phyloP scores from a whole-genome alignment of 768 basidiomycete genomes.

The Dictyophora rubrovolvata region DNA sequence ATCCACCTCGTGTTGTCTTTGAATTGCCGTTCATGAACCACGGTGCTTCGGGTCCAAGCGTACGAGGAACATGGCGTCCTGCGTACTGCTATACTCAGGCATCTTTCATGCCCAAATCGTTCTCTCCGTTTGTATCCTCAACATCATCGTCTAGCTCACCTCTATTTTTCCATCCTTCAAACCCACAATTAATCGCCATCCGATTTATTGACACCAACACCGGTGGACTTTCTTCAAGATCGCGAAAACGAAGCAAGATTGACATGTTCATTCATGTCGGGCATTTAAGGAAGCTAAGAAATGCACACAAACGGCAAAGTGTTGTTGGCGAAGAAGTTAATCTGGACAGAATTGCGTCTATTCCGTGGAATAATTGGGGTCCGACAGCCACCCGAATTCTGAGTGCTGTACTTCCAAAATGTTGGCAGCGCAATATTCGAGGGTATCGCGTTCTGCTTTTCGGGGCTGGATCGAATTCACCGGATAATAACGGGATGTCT shows the following conservation, averaged over 20 bases:
- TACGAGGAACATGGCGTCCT: neutral
- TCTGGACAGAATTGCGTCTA: neutral
- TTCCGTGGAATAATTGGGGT: conserved; percentile 6
- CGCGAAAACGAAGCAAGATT: neutral
- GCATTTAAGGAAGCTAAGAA: neutral
- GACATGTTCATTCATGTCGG: conserved; percentile 6
- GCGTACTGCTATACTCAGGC: conserved; percentile 4
- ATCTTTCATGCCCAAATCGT: neutral
- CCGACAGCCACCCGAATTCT: conserved; percentile 3
- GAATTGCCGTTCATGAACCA: neutral
- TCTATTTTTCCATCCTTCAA: neutral
- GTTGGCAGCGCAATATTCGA: conserved; percentile 3
- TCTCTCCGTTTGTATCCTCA: neutral
- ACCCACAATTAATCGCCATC: neutral
- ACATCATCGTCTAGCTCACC: neutral
- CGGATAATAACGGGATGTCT: neutral
- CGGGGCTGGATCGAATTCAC: neutral
- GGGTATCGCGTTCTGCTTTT: conserved; percentile 4
- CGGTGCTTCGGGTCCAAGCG: neutral
- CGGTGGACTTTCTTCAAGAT: neutral
- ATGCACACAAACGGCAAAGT: neutral
- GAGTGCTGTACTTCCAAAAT: neutral
- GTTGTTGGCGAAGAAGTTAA: neutral
- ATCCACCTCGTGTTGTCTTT: neutral
- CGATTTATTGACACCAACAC: neutral